Conservation (phyloP, 2,329 filamentous ascomycete species). For the Apiospora rasikravindrae region DNA sequence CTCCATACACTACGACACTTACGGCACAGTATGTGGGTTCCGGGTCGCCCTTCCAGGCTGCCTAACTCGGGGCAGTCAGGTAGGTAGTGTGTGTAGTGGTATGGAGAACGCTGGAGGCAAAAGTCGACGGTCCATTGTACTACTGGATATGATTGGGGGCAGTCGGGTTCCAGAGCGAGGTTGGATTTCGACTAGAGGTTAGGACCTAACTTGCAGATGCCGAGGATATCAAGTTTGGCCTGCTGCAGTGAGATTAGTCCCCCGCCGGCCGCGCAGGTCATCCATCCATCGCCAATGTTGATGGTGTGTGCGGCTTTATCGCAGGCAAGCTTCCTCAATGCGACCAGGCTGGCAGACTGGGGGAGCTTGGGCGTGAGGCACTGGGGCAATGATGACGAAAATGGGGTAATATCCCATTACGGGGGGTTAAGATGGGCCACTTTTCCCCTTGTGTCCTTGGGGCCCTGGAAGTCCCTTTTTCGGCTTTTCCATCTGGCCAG, state of each 20-base stretch:
- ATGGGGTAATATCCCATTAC: neutral
- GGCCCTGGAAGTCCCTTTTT: neutral
- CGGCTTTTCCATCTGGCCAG: constrained; percentile 6
- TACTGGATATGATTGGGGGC: neutral
- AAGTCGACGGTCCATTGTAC: neutral
- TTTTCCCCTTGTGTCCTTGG: neutral
- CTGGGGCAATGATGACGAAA: constrained; percentile 8
- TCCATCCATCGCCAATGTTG: neutral
- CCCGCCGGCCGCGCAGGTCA: neutral
- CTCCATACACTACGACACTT: neutral
- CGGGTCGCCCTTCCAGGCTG: neutral
- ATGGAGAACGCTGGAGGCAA: constrained; percentile 2
- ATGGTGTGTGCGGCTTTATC: constrained; percentile 8
- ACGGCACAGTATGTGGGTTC: constrained; percentile 3
- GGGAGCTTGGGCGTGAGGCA: neutral
- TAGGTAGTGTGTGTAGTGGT: neutral
- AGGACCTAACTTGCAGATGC: constrained; percentile 10
- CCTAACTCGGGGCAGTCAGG: neutral
- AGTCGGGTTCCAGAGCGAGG: neutral
- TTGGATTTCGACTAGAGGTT: neutral
- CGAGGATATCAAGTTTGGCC: constrained; percentile 4
- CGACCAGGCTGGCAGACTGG: neutral
- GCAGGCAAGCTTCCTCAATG: neutral
- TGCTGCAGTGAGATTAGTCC: neutral
- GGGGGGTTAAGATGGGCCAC: constrained; percentile 1